Evolutionary conservation across 2,329 filamentous ascomycete genomes (phyloP).

Genomic region (Ascochyta rabiei): DNA sequence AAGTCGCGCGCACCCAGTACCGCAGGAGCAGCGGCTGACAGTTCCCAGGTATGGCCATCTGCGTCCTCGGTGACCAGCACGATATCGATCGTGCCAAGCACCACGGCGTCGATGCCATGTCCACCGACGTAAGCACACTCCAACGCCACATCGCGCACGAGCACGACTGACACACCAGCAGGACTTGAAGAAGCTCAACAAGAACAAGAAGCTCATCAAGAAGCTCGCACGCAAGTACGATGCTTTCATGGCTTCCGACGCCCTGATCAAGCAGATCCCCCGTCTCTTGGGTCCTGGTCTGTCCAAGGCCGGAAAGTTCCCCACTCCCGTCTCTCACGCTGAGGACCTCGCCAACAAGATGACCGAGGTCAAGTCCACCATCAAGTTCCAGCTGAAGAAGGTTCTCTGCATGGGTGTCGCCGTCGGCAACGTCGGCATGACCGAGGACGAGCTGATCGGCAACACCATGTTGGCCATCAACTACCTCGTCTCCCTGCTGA

Average conservation of each 20-base stretch:
- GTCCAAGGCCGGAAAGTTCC: constrained; percentile 93
- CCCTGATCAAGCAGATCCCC: constrained; percentile 99
- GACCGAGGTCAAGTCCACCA: constrained; percentile 99
- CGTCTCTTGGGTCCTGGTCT: constrained; percentile 85
- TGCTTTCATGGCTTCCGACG: constrained; percentile 96
- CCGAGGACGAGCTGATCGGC: constrained; percentile 89
- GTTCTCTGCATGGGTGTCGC: constrained; percentile 99
- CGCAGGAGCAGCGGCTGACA: constrained; percentile 13
- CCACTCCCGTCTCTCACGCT: constrained; percentile 94
- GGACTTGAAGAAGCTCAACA: constrained; percentile 99
- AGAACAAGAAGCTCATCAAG: constrained; percentile 99
- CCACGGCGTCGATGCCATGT: constrained; percentile 98
- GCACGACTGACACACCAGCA: constrained; percentile 9
- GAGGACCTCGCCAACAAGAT: constrained; percentile 95
- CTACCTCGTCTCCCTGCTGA: constrained; percentile 98
- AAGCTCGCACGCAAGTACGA: constrained; percentile 99
- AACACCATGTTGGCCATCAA: constrained; percentile 99
- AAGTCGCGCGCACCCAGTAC: constrained; percentile 10
- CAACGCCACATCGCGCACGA: background rate
- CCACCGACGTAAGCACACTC: constrained; percentile 65
- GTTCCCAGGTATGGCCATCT: constrained; percentile 46
- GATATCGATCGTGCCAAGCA: constrained; percentile 99
- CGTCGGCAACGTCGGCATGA: constrained; percentile 98
- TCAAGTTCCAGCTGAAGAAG: constrained; percentile 99
- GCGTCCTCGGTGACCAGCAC: constrained; percentile 90